Conservation (phyloP, 2,329 filamentous ascomycete genomes). For the Diplodia intermedia region DNA sequence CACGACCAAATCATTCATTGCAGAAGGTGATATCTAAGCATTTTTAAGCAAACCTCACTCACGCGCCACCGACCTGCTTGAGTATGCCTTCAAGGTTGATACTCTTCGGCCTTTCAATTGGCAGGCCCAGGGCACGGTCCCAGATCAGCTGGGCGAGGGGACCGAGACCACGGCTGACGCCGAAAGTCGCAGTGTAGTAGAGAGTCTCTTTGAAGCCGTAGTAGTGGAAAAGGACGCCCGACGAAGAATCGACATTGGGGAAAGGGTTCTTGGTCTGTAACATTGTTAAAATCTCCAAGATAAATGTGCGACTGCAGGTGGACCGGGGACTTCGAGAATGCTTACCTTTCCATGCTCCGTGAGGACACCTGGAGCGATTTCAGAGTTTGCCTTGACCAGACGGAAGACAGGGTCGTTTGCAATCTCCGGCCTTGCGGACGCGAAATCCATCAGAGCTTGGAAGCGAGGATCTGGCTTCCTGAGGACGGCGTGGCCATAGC, state of each 20-base stretch:
- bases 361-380: constrained; percentile 87
- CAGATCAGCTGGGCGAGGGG: constrained; percentile 94
- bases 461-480: constrained; percentile 97
- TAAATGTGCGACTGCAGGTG: not conserved
- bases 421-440: constrained; percentile 82
- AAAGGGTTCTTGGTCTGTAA: constrained; percentile 88
- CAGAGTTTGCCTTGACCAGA: constrained; percentile 90
- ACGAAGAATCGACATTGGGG: constrained; percentile 93
- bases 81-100: constrained; percentile 90
- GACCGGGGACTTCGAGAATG: not conserved
- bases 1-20: not conserved
- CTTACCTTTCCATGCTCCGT: constrained; percentile 87
- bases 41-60: not conserved
- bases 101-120: constrained; percentile 97
- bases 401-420: constrained; percentile 88
- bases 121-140: constrained; percentile 91
- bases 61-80: constrained; percentile 56
- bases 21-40: not conserved
- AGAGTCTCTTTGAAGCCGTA: constrained; percentile 97
- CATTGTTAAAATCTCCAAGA: constrained; percentile 9
- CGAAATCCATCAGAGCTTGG: constrained; percentile 96
- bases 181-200: constrained; percentile 82
- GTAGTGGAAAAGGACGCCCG: constrained; percentile 95
- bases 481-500: constrained; percentile 94
- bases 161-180: constrained; percentile 76